Evolutionary conservation across 1,284 basidiomycete species (phyloP).

Genomic region (Farysia itapuensis): DNA sequence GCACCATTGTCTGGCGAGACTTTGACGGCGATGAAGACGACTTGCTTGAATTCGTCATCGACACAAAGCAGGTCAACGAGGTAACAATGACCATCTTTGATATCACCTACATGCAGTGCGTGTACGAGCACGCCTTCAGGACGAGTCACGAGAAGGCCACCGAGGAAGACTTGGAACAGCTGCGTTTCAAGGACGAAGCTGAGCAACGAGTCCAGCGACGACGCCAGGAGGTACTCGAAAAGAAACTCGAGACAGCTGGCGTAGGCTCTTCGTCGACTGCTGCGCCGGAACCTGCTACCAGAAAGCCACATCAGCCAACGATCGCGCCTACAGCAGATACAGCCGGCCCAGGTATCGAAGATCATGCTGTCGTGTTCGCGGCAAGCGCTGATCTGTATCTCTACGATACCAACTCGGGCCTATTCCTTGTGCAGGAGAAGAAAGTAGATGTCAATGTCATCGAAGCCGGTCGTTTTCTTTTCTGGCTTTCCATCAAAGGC

Average conservation of each 20-base stretch:
- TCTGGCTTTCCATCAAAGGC: constrained; percentile 66
- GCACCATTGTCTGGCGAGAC: constrained; percentile 68
- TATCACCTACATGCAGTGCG: constrained; percentile 87
- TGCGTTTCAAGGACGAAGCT: constrained; percentile 55
- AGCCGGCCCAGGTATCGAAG: constrained; percentile 14
- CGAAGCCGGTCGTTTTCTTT: constrained; percentile 65
- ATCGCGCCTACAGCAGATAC: constrained; percentile 26
- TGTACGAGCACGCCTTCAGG: constrained; percentile 70
- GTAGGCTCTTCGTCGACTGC: constrained; percentile 4
- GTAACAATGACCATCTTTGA: constrained; percentile 84
- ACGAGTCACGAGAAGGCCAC: constrained; percentile 52
- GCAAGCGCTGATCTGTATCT: constrained; percentile 65
- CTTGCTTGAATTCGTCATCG: constrained; percentile 76
- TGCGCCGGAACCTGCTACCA: constrained; percentile 1
- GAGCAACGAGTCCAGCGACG: constrained; percentile 18
- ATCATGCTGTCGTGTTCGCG: constrained; percentile 22
- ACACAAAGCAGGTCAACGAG: constrained; percentile 69
- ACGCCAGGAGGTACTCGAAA: constrained; percentile 12
- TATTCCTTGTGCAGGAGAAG: constrained; percentile 74
- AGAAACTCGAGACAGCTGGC: constrained; percentile 20
- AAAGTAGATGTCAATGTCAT: constrained; percentile 71
- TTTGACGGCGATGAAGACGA: constrained; percentile 67
- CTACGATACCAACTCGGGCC: constrained; percentile 73
- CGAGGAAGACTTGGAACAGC: constrained; percentile 58
- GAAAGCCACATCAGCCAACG: constrained; percentile 5